Evolutionary conservation across 148 eudicot species (phyloP), one percentile per base, ranked within the genome.

Genomic region (Rhododendron griersonianum): DNA sequence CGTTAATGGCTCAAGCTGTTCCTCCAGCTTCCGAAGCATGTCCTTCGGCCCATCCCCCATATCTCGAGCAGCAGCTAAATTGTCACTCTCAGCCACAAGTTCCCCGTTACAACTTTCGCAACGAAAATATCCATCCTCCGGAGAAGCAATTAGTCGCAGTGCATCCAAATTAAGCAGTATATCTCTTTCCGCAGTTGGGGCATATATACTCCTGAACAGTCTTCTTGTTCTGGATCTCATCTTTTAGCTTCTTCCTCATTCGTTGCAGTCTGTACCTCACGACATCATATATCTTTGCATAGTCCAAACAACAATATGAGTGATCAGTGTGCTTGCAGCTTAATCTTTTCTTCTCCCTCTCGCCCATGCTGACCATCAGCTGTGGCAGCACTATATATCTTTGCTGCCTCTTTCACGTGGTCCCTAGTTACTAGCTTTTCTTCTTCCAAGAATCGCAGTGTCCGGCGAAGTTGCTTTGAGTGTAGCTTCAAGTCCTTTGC

Each of bases 271-370:
- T 91, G 84, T 98, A 98, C 91, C 98, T 92, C 83, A 98, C 99
- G 45, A 98, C 96, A 89, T 98, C 98, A 89, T 93, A 94, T 82
- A 97, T 93, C 99, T 98, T 98, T 65, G 98, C 94, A 91, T 98
- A 95, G 88, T 98, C 99, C 83, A 98, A 89, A 83, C 99, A 98
- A 84, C 99, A 98, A 80, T 94, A 98, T 45, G 98, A 94, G 75
- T 98, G 99, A 39, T 39, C 5, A 39, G 41, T 79, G 98, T 97
- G 87, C 41, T 95, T 95, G 99, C 91, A 95, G 84, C 91, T 97
- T 97, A 57, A 91, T 89, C 87, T 97, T 95, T 7, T 94, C 96
- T n/a, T 97, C 99, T 33, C 98, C 98, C 80, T 95, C 96, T 89
- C 92, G 94, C 73, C 92, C 92, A 74, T 80, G 88, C 35, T 85